Percentiles rank a stretch among this genome's conserved stretches.
phyloP scores from a whole-genome alignment of 1,284 basidiomycete genomes.

The Apiotrichum montevideense region DNA sequence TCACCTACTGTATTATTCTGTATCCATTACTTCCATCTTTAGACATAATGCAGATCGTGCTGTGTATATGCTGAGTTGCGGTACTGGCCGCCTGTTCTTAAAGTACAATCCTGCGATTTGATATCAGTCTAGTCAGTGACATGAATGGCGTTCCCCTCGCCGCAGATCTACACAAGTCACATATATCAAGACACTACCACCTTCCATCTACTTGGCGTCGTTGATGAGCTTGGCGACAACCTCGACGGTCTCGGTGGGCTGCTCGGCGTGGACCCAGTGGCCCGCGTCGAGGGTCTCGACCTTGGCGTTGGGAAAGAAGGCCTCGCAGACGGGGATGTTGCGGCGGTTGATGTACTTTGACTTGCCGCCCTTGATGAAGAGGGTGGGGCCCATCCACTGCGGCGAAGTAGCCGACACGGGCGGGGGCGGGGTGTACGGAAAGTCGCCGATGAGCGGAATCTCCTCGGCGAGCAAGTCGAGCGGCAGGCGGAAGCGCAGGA shows the following conservation, averaged over 20 bases:
- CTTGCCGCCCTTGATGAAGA: constrained; percentile 54
- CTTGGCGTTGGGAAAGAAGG: constrained; percentile 51
- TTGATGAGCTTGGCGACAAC: constrained; percentile 36
- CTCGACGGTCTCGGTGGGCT: constrained; percentile 39
- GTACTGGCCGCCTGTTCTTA: too few species aligned
- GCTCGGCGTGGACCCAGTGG: constrained; percentile 49
- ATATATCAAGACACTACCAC: too few species aligned
- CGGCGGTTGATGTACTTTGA: constrained; percentile 52
- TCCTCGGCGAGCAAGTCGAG: constrained; percentile 47
- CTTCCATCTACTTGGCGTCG: constrained; percentile 4
- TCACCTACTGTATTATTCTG: too few species aligned
- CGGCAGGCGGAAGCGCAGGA: constrained; percentile 52
- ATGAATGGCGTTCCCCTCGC: too few species aligned
- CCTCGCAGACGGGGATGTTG: constrained; percentile 50
- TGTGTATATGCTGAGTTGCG: too few species aligned
- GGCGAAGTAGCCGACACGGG: constrained; percentile 23
- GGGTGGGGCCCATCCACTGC: constrained; percentile 48
- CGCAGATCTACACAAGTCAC: too few species aligned
- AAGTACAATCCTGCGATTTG: too few species aligned
- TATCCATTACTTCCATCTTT: too few species aligned
- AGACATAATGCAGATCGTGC: too few species aligned
- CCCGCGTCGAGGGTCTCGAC: constrained; percentile 42
- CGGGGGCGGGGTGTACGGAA: constrained; percentile 49
- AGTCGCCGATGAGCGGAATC: constrained; percentile 51
- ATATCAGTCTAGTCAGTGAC: too few species aligned